Conservation (phyloP, 441 rosid species). For the Biscutella laevigata region DNA sequence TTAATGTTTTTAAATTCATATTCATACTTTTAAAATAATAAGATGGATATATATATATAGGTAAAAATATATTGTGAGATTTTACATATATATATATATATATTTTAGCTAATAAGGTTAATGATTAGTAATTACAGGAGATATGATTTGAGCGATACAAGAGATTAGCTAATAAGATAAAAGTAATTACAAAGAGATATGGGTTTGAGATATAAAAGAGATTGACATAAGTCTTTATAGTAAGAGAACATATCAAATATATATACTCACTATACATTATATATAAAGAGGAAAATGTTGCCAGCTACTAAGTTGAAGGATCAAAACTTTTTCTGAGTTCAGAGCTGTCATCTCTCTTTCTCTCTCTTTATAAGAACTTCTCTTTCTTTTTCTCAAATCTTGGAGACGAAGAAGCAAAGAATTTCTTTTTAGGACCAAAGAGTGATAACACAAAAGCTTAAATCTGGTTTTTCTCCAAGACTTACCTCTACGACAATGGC, state of each 20-base stretch:
- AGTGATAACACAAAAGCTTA: not conserved
- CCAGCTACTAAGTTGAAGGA: constrained; percentile 76
- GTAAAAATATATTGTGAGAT: not conserved
- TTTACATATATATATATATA: not conserved
- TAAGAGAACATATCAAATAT: constrained; percentile 2
- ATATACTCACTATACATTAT: constrained; percentile 26
- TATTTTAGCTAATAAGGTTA: not conserved
- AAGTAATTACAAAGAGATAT: not conserved
- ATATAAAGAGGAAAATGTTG: constrained; percentile 35
- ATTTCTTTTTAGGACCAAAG: constrained; percentile 7
- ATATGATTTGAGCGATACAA: constrained; percentile 5
- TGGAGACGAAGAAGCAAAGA: constrained; percentile 25
- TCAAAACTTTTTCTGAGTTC: constrained; percentile 65
- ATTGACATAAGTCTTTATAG: not conserved
- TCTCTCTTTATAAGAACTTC: constrained; percentile 25
- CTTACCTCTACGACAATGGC: constrained; percentile 47
- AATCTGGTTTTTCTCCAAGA: constrained; percentile 21
- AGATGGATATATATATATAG: not conserved
- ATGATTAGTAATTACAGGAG: constrained; percentile 10
- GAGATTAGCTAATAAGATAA: not conserved
- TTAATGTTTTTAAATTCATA: too few relatives aligned
- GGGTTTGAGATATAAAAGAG: not conserved
- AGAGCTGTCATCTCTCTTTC: constrained; percentile 56
- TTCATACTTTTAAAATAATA: too few relatives aligned
- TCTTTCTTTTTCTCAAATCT: constrained; percentile 22